Percentiles rank a stretch among this genome's conserved stretches.
Evolutionary conservation across 768 basidiomycete genomes (phyloP).

Genomic region (Lentinula sp.): DNA sequence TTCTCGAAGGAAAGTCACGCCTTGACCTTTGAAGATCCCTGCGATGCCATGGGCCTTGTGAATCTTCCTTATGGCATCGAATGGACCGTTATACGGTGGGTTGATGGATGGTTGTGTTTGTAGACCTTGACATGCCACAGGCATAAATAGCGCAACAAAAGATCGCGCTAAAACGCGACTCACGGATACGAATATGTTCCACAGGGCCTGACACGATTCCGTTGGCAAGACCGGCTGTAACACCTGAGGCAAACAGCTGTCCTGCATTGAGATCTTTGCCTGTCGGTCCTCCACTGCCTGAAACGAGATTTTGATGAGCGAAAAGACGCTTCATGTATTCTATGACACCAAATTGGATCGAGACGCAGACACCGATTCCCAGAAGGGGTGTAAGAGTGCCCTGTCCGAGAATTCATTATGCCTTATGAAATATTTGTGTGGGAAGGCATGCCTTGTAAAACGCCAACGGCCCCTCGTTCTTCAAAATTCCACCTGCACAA

Average conservation of each 20-base stretch:
- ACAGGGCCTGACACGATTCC: constrained; percentile 93
- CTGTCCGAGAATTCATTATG: constrained; percentile 28
- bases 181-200: constrained; percentile 95
- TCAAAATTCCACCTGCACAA: constrained; percentile 86
- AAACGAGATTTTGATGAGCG: constrained; percentile 49
- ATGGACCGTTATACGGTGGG: constrained; percentile 76
- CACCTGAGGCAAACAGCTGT: constrained; percentile 75
- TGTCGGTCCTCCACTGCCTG: constrained; percentile 58
- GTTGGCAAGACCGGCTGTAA: constrained; percentile 84
- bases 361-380: constrained; percentile 92
- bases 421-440: background rate
- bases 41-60: constrained; percentile 65
- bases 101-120: constrained; percentile 84
- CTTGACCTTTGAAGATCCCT: constrained; percentile 92
- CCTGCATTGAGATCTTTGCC: constrained; percentile 50
- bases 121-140: constrained; percentile 49
- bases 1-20: constrained; percentile 81
- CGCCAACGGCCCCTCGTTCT: constrained; percentile 85
- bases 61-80: constrained; percentile 86
- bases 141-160: constrained; percentile 5
- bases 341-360: constrained; percentile 91
- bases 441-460: constrained; percentile 77
- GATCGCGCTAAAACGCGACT: constrained; percentile 20
- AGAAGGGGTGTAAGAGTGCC: constrained; percentile 87
- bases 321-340: constrained; percentile 84